phyloP scores from a whole-genome alignment of 345 rosid species.

The Eucalyptus caleyi region DNA sequence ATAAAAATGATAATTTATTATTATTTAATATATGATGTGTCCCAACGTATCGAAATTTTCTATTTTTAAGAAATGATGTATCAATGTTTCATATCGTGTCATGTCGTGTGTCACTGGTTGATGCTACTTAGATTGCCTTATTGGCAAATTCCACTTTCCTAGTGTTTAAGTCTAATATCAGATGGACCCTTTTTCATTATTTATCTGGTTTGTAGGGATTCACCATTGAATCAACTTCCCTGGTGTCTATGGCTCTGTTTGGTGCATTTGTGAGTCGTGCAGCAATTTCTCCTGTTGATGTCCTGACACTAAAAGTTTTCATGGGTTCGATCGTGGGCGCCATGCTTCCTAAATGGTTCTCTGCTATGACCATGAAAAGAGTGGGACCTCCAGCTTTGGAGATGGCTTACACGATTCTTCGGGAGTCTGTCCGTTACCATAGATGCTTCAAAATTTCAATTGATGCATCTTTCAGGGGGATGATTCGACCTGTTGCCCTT shows the following conservation, averaged over 20 bases:
- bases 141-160: not conserved
- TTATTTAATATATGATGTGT: too few species aligned
- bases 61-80: accelerated
- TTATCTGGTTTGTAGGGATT: not conserved
- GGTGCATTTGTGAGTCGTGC: slow-evolving; percentile 30
- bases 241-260: slow-evolving; percentile 23
- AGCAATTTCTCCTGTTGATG: slow-evolving; percentile 13
- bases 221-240: slow-evolving; percentile 24
- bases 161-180: not conserved
- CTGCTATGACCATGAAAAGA: slow-evolving; percentile 31
- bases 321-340: slow-evolving; percentile 22
- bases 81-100: accelerated
- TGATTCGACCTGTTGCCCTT: slow-evolving; percentile 25
- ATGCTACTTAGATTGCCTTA: not conserved
- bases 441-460: slow-evolving; percentile 4
- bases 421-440: too few species aligned
- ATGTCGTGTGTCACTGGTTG: too few species aligned
- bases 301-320: slow-evolving; percentile 22
- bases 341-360: slow-evolving; percentile 28
- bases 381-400: slow-evolving; percentile 18
- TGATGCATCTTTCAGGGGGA: slow-evolving; percentile 20
- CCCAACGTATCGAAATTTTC: too few species aligned
- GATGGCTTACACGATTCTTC: slow-evolving; percentile 5
- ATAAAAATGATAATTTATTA: too few species aligned
- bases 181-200: not conserved